A percentile compares a stretch with the other conserved stretches of the same genome.
phyloP scores from a whole-genome alignment of 768 basidiomycete genomes.

The Suillus sp. region DNA sequence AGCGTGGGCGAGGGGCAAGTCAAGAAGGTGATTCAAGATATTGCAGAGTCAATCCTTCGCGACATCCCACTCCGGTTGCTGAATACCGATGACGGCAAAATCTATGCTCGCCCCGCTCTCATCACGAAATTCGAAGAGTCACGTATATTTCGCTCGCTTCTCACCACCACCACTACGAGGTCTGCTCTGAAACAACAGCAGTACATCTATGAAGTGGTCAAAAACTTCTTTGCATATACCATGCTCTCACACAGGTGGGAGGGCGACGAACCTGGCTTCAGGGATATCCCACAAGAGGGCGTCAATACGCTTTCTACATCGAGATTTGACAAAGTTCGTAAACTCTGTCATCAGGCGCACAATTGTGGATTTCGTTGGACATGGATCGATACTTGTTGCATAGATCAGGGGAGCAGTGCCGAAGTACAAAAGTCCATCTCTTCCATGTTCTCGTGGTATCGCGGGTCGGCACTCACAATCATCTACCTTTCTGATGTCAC shows the following conservation, averaged over 20 bases:
- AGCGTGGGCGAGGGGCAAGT: conserved; percentile 3
- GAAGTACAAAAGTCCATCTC: conserved; percentile 35
- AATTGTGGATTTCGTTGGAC: conserved; percentile 24
- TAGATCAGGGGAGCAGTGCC: conserved; percentile 31
- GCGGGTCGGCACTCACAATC: conserved; percentile 32
- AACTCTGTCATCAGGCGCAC: conserved; percentile 25
- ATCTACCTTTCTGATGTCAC: conserved; percentile 30
- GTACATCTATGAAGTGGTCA: conserved; percentile 14
- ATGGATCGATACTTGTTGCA: conserved; percentile 36
- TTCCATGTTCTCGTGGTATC: conserved; percentile 38
- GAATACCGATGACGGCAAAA: conserved; percentile 27
- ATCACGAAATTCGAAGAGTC: conserved; percentile 22
- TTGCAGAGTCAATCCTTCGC: background rate
- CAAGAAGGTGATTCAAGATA: background rate
- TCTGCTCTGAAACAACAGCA: background rate
- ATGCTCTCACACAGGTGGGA: conserved; percentile 34
- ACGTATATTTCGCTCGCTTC: conserved; percentile 5
- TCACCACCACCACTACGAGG: conserved; percentile 6
- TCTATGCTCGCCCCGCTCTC: conserved; percentile 24
- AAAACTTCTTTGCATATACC: conserved; percentile 27
- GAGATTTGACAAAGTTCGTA: conserved; percentile 21
- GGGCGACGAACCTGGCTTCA: conserved; percentile 12
- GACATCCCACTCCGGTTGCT: conserved; percentile 29
- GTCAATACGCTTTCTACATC: conserved; percentile 13
- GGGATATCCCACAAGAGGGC: conserved; percentile 5